These are phyloP conservation scores for Tetraselmis chui DNA, from an alignment of 139 green algal species.

Conservation along the genomic window DNA sequence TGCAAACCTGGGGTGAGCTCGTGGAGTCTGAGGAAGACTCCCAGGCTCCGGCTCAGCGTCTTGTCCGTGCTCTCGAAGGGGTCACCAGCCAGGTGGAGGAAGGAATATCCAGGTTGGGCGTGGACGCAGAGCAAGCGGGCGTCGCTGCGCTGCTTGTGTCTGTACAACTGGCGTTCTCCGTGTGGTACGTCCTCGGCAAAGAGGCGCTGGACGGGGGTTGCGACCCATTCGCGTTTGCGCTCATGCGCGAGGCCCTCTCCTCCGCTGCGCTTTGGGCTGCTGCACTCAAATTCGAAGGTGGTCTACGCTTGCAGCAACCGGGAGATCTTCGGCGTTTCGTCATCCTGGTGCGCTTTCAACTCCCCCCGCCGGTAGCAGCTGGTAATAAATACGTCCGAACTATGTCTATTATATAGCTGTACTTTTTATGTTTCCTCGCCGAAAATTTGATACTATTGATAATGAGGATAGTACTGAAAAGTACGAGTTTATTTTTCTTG, in stretches of 20 bases:
- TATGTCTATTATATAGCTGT: no score
- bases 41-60: not conserved
- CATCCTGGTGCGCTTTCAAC: not conserved
- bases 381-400: no score
- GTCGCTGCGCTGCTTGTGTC: not conserved
- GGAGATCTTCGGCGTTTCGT: not conserved
- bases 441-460: no score
- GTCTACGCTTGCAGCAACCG: not conserved
- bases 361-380: no score
- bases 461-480: no score
- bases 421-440: no score
- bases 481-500: no score
- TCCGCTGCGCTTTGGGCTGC: not conserved
- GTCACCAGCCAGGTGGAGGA: not conserved
- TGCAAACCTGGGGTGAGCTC: not conserved
- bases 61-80: not conserved
- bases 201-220: constrained; percentile 6
- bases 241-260: constrained; percentile 8
- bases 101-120: not conserved
- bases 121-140: not conserved
- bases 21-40: not conserved
- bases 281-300: constrained; percentile 3
- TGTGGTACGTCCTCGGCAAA: constrained; percentile 16
- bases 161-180: constrained; percentile 9
- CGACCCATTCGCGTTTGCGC: constrained; percentile 5